Evolutionary conservation across 2,329 filamentous ascomycete genomes (phyloP), one percentile per base, ranked within the genome.

Genomic region (Aspergillus latus): DNA sequence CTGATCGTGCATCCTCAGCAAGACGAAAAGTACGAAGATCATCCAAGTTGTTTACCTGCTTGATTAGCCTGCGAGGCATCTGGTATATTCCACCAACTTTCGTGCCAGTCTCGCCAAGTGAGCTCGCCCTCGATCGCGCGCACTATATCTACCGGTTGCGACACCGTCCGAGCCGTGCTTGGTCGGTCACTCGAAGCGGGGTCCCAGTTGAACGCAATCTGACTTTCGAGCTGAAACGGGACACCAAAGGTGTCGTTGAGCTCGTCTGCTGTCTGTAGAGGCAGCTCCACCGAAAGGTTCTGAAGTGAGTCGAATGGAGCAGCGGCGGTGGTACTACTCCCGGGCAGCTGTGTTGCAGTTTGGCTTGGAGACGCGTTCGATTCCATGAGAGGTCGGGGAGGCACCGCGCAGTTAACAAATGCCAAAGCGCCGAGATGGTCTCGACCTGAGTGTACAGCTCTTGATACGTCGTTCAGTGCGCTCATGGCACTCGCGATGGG

Each of bases 61-160:
- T 10, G 34, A 37, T 37, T 13, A 13, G 34, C 34, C 34, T 37
- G 34, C 8, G 34, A 37, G 34, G 8, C 5, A 5, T 37, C 34
- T 13, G 34, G 5, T 44, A n/a, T 40, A 39, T 47, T 46, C 52
- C 52, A 48, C 49, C 49, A 51, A 13, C 45, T 54, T 21, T 54
- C 52, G 21, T 54, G 52, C 52, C 52, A 54, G 21, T 54, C 48
- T 1, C 52, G 21, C 52, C 52, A 54, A 10, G 37, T 37, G 13
- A 54, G 29, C 29, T 54, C 52, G 2, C 30, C 44, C 36, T 54
- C 52, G 6, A 54, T 43, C 9, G 45, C 52, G n/a, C 45, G 28
- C 21, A 54, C 52, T 16, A 54, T 34, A 16, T 54, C 52, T 7
- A 54, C 26, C 11, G 52, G 52, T 3, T 54, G 28, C 5, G 51